These are phyloP conservation scores for Pelargonium cotyledonis DNA, from an alignment of 441 rosid species.

Conservation along the genomic window DNA sequence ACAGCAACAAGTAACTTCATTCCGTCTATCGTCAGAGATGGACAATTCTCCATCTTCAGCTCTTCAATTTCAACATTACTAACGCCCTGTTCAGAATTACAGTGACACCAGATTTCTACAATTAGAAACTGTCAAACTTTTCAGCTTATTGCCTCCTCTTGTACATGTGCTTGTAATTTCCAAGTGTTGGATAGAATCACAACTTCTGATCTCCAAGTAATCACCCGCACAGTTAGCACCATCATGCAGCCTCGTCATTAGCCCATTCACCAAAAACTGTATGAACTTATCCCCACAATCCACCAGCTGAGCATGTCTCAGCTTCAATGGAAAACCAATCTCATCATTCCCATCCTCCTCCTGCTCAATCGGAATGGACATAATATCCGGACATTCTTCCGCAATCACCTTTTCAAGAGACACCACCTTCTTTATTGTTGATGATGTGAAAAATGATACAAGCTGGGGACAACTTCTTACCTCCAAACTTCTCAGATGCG, in stretches of 20 bases:
- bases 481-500: not conserved
- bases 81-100: not conserved
- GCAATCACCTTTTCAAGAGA: not conserved
- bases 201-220: not conserved
- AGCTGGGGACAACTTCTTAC: slow-evolving; percentile 10
- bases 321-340: not conserved
- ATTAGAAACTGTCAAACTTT: not conserved
- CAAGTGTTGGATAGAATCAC: not conserved
- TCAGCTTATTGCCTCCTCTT: not conserved
- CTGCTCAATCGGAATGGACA: not conserved
- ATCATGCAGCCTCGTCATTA: not conserved
- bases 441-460: slow-evolving; percentile 2
- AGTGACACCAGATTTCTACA: not conserved
- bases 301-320: not conserved
- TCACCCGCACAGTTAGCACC: not conserved
- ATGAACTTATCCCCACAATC: not conserved
- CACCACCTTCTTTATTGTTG: not conserved
- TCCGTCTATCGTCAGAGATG: not conserved
- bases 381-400: not conserved
- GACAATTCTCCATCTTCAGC: not conserved
- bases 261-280: not conserved
- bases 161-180: not conserved
- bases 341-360: not conserved
- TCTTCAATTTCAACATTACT: not conserved
- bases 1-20: not conserved